phyloP scores from a whole-genome alignment of 2,329 filamentous ascomycete genomes.

The Colletotrichum sp. region DNA sequence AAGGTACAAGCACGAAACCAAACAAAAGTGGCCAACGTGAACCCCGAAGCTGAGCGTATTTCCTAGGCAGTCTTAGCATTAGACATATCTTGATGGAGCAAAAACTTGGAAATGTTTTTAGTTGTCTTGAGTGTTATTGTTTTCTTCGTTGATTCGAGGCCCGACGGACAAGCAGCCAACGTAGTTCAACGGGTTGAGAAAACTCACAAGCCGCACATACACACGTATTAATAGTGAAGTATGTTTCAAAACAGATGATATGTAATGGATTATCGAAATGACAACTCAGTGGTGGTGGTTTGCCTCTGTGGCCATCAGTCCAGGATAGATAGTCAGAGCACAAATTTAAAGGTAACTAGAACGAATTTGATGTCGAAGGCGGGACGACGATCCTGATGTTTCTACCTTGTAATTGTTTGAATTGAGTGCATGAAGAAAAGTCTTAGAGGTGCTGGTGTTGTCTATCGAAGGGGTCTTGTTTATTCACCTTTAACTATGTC shows the following conservation, averaged over 20 bases:
- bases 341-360: not conserved
- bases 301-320: not conserved
- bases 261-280: not conserved
- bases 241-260: not conserved
- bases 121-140: accelerated
- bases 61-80: not conserved
- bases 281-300: not conserved
- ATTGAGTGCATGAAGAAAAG: accelerated
- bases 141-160: not conserved
- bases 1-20: not conserved
- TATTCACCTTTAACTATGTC: too few relatives aligned
- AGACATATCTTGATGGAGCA: not conserved
- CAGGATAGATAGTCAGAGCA: not conserved
- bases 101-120: not conserved
- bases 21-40: not conserved
- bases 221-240: accelerated
- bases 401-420: accelerated
- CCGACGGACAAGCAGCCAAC: not conserved
- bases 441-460: accelerated
- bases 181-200: not conserved
- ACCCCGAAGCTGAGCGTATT: not conserved
- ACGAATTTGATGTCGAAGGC: not conserved
- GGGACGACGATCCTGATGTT: accelerated
- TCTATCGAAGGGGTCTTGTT: too few relatives aligned
- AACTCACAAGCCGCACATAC: not conserved